These are phyloP conservation scores for Raddia guianensis DNA, from an alignment of 176 grass and related monocot species.

Conservation along the genomic window DNA sequence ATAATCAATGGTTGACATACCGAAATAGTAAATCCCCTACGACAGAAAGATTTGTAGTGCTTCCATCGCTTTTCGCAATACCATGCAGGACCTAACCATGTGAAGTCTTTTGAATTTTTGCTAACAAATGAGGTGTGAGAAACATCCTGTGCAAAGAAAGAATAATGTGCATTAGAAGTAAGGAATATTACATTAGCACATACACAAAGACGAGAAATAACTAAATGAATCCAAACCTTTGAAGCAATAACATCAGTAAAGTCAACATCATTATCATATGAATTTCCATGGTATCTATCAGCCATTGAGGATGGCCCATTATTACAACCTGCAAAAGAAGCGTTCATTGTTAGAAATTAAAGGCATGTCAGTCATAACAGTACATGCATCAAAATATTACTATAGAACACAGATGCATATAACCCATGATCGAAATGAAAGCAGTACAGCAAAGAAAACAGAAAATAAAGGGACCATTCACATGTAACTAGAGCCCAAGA, in stretches of 20 bases:
- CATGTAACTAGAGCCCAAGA: background rate
- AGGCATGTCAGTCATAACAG: background rate
- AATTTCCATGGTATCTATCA: constrained; percentile 48
- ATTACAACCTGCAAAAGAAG: constrained; percentile 47
- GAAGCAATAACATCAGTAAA: constrained; percentile 45
- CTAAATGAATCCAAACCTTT: constrained; percentile 57
- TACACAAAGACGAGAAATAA: background rate
- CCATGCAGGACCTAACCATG: constrained; percentile 76
- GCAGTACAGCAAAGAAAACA: background rate
- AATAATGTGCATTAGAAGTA: constrained; percentile 19
- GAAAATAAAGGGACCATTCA: background rate
- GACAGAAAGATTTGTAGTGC: constrained; percentile 80
- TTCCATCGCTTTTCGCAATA: constrained; percentile 69
- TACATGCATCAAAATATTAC: background rate
- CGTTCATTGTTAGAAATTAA: constrained; percentile 8
- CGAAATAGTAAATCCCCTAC: constrained; percentile 79
- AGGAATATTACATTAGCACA: constrained; percentile 6
- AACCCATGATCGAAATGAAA: constrained; percentile 12
- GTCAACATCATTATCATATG: constrained; percentile 46
- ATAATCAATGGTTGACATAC: constrained; percentile 45
- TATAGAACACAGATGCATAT: background rate
- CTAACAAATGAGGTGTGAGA: constrained; percentile 35
- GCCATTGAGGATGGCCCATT: constrained; percentile 31
- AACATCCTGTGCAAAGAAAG: constrained; percentile 51
- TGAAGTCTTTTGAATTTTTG: constrained; percentile 52